phyloP scores from a whole-genome alignment of 164 flowering plant genomes.

The Pachysandra terminalis region DNA sequence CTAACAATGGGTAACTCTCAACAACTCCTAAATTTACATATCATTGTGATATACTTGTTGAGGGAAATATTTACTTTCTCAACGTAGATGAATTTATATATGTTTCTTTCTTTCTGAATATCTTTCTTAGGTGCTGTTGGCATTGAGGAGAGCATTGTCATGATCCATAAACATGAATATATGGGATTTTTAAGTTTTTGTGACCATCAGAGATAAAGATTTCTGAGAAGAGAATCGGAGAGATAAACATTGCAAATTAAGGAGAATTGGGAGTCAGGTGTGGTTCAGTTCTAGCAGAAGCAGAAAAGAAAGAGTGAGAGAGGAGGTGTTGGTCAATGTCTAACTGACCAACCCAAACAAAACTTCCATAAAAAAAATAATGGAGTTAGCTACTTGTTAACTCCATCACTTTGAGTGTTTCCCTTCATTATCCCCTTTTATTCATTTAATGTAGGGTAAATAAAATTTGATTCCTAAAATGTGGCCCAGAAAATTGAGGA shows the following conservation, averaged over 20 bases:
- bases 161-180: slow-evolving; percentile 78
- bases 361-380: not conserved
- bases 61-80: not conserved
- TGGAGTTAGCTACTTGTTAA: slow-evolving; percentile 35
- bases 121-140: slow-evolving; percentile 65
- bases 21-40: not conserved
- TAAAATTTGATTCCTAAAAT: no score
- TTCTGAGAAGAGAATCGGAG: not conserved
- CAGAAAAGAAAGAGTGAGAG: not conserved
- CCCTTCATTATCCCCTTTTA: not conserved
- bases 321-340: slow-evolving; percentile 47
- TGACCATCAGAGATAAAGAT: slow-evolving; percentile 10
- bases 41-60: not conserved
- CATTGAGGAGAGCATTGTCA: slow-evolving; percentile 46
- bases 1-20: slow-evolving; percentile 73
- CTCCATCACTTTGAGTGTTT: slow-evolving; percentile 9
- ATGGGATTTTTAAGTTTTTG: slow-evolving; percentile 90
- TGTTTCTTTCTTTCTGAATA: not conserved
- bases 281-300: not conserved
- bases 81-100: not conserved
- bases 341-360: slow-evolving; percentile 44
- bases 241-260: not conserved
- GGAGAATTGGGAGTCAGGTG: not conserved
- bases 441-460: not conserved
- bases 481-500: no score